A percentile compares a stretch with the other conserved stretches of the same genome.
Evolutionary conservation across 805 yeast species (phyloP).

Genomic region (Metschnikowia noctiluminum): DNA sequence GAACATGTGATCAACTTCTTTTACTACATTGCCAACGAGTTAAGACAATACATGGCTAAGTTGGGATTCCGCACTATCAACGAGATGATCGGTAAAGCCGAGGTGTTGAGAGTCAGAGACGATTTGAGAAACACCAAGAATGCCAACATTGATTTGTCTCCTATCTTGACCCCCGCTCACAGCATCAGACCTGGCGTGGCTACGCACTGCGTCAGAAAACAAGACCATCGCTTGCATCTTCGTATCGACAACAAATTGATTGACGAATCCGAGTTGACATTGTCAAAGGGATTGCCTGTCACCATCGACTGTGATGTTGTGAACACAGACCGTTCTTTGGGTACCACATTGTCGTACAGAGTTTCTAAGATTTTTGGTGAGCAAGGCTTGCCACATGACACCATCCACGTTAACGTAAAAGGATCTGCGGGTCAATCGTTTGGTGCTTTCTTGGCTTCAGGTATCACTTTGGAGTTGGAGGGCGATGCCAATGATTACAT

Average conservation of each 20-base stretch:
- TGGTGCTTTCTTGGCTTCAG: constrained; percentile 96
- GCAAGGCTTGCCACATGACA: constrained; percentile 89
- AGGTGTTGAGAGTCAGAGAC: constrained; percentile 80
- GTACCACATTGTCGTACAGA: constrained; percentile 91
- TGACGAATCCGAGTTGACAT: constrained; percentile 93
- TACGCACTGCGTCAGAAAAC: constrained; percentile 86
- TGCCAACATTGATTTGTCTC: constrained; percentile 85
- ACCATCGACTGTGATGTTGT: constrained; percentile 89
- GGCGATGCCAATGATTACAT: constrained; percentile 99
- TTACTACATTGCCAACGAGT: constrained; percentile 89
- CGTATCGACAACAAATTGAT: constrained; percentile 93
- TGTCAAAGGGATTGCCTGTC: constrained; percentile 94
- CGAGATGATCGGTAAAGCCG: constrained; percentile 98
- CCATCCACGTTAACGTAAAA: constrained; percentile 83
- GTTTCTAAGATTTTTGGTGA: constrained; percentile 93
- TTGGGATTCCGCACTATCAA: constrained; percentile 93
- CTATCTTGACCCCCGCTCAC: constrained; percentile 95
- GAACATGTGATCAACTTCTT: constrained; percentile 98
- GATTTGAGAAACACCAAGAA: constrained; percentile 85
- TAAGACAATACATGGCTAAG: constrained; percentile 89
- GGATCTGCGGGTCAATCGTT: constrained; percentile 99
- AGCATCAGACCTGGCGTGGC: constrained; percentile 96
- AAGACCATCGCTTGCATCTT: constrained; percentile 89
- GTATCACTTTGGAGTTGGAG: constrained; percentile 90
- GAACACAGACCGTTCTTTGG: constrained; percentile 95